These are phyloP conservation scores for Auricularia sp. DNA, from an alignment of 768 basidiomycete genomes.

Conservation along the genomic window DNA sequence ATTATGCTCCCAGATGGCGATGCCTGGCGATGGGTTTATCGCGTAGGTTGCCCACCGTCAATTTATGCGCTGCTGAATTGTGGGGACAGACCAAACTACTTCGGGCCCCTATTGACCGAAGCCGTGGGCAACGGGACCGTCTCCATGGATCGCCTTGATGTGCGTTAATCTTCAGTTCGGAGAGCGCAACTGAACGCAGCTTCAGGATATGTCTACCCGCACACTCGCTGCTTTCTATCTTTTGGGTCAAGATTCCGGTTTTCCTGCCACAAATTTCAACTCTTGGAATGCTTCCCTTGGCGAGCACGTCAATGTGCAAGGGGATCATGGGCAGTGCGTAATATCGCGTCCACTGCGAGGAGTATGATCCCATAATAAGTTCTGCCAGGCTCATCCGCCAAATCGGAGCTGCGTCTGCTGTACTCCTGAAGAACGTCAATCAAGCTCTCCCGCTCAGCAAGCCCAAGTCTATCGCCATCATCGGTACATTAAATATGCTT, in stretches of 20 bases:
- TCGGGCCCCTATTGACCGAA: conserved; percentile 47
- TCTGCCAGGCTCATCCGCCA: conserved; percentile 32
- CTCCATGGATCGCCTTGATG: conserved; percentile 43
- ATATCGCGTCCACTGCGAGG: neutral
- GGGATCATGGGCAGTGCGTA: conserved; percentile 21
- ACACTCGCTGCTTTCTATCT: conserved; percentile 63
- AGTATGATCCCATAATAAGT: neutral
- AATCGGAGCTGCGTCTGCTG: conserved; percentile 52
- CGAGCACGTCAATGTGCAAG: conserved; percentile 33
- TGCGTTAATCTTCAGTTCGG: conserved; percentile 21
- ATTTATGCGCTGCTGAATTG: neutral
- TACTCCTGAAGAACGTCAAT: conserved; percentile 52
- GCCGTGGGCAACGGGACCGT: conserved; percentile 55
- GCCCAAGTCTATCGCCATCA: conserved; percentile 39
- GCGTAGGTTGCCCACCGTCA: neutral
- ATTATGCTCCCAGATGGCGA: conserved; percentile 43
- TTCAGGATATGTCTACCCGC: conserved; percentile 56
- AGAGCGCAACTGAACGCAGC: conserved; percentile 1
- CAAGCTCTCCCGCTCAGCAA: conserved; percentile 35
- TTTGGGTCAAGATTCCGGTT: conserved; percentile 54
- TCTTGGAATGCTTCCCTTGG: conserved; percentile 33
- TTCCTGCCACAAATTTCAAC: conserved; percentile 63
- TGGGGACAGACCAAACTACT: conserved; percentile 16
- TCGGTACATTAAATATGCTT: conserved; percentile 25
- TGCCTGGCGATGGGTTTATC: conserved; percentile 44